A percentile compares a stretch with the other conserved stretches of the same genome.
Evolutionary conservation across 768 basidiomycete genomes (phyloP).

Genomic region (Boletus rufocinnamomeus): DNA sequence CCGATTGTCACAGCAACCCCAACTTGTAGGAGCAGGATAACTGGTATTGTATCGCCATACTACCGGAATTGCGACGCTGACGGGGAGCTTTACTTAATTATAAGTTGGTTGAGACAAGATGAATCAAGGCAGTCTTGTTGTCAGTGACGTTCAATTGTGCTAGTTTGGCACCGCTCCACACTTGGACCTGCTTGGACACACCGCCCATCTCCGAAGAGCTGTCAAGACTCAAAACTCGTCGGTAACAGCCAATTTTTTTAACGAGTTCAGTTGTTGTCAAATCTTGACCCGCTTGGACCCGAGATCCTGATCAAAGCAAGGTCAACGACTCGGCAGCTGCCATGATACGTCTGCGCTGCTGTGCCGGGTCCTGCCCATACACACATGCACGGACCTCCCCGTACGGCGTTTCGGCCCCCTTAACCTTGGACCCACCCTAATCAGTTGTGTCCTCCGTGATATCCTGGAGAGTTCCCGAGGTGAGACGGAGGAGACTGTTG

Average conservation of each 20-base stretch:
- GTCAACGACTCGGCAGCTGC: constrained; percentile 12
- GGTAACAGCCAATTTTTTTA: neutral
- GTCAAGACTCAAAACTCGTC: neutral
- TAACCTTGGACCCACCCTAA: neutral
- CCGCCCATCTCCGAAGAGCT: constrained; percentile 5
- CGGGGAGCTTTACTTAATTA: too few species aligned
- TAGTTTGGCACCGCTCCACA: neutral
- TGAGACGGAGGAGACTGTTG: constrained; percentile 7
- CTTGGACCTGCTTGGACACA: constrained; percentile 8
- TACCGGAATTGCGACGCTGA: neutral
- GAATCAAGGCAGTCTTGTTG: neutral
- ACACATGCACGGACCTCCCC: neutral
- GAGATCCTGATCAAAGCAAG: constrained; percentile 24
- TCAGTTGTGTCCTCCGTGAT: neutral
- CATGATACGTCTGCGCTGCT: neutral
- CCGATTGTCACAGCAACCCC: neutral
- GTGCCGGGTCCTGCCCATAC: neutral
- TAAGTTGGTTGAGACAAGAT: neutral
- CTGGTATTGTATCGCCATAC: neutral
- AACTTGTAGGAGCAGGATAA: neutral
- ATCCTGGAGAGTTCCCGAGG: constrained; percentile 2
- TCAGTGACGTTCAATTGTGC: neutral
- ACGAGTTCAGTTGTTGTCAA: neutral
- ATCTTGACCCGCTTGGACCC: constrained; percentile 5
- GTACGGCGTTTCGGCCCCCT: neutral